Evolutionary conservation across 2,329 filamentous ascomycete genomes (phyloP).

Genomic region (Fusarium musae): DNA sequence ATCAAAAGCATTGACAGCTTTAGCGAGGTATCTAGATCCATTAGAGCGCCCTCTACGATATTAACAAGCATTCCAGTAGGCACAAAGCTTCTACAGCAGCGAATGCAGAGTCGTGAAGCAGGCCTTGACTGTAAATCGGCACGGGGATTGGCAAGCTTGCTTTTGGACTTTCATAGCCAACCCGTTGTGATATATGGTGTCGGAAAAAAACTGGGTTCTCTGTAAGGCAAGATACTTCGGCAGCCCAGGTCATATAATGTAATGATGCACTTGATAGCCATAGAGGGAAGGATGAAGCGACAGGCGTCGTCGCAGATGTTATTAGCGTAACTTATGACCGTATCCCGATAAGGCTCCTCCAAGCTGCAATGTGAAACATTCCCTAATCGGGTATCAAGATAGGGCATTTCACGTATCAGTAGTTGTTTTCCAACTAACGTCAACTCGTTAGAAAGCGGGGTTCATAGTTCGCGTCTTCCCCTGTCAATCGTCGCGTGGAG

Average conservation of each 20-base stretch:
- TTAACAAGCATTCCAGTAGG: background rate
- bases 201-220: background rate
- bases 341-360: background rate
- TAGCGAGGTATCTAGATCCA: background rate
- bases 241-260: background rate
- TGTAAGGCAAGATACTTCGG: background rate
- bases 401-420: background rate
- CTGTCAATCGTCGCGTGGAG: background rate
- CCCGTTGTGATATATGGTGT: background rate
- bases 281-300: background rate
- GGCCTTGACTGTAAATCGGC: accelerated
- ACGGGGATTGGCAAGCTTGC: background rate
- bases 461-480: background rate
- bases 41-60: background rate
- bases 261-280: accelerated
- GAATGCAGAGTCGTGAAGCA: background rate
- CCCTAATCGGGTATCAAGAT: background rate
- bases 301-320: background rate
- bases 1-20: background rate
- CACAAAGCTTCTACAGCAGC: background rate
- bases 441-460: constrained; percentile 8
- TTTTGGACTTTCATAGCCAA: accelerated
- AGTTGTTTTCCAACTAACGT: background rate
- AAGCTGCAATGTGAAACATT: background rate
- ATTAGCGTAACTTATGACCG: no score